These are phyloP conservation scores for Chenopodium album DNA, from an alignment of 148 eudicot species.

Conservation along the genomic window DNA sequence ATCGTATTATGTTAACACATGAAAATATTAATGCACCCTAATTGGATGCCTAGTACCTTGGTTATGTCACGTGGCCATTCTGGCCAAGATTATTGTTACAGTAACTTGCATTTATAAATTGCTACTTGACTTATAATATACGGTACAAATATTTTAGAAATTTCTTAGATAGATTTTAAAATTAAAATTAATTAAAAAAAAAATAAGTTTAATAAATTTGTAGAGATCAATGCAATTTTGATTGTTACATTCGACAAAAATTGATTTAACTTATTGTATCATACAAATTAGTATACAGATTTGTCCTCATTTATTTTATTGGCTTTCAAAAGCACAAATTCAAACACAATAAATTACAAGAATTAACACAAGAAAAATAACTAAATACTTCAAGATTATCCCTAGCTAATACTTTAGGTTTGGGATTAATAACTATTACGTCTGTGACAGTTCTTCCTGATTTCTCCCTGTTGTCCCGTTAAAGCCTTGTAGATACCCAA, in stretches of 20 bases:
- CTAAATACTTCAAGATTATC: neutral
- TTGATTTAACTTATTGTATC: neutral
- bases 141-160: no score
- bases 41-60: neutral
- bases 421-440: constrained; percentile 29
- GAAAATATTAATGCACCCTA: neutral
- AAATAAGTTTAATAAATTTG: neutral
- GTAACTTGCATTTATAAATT: neutral
- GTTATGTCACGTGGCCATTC: constrained; percentile 1
- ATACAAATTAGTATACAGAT: neutral
- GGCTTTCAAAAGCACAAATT: neutral
- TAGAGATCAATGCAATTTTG: neutral
- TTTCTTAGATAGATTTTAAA: neutral
- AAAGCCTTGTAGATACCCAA: constrained; percentile 60
- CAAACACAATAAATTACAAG: neutral
- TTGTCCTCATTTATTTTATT: neutral
- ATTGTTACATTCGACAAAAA: neutral
- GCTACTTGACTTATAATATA: neutral
- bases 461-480: constrained; percentile 54
- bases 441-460: constrained; percentile 51
- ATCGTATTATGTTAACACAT: neutral
- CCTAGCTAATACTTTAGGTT: constrained; percentile 9
- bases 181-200: no score
- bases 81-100: neutral
- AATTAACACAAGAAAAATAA: constrained; percentile 5